Base-by-base conservation (phyloP, 768 basidiomycete genomes). In the Aureoboletus auriporus region DNA sequence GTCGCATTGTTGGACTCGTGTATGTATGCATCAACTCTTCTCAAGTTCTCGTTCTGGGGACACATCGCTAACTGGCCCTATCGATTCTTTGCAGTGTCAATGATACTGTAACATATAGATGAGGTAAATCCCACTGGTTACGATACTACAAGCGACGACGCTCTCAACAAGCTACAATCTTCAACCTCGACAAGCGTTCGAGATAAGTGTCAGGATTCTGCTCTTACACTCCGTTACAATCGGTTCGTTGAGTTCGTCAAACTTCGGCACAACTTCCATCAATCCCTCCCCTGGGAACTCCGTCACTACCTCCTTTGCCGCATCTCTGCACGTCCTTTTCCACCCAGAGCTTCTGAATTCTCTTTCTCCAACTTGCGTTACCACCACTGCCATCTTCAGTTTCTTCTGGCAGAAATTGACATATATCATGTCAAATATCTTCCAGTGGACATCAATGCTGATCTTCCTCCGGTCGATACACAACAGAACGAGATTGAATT, bases 381-480 rank as follows among this genome's bases (percentile, higher is more conserved):
- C 53, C 9, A 62, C 52, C 38, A 62, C 47, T 5, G 48, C 62
- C 10, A 62, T 53, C 27, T 41, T 50, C 17, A 46, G 1, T 6
- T 30, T 46, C 42, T 7, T 36, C 10, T 46, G 8, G 40, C 53
- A 52, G 28, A 64, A 62, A 29, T 58, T 39, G 1, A 31, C 42
- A 27, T 42, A 47, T 37, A 62, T 48, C 49, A 53, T 50, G 47
- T 52, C 39, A 26, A 59, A 62, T 23, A 49, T 52, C 45, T 50
- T 59, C 61, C 61, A 62, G 29, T 53, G 51, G 8, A 36, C 42
- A 4, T 11, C n/a, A 20, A 38, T 42, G 12, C 27, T 47, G 34
- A 54, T 62, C 37, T 62, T 62, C 46, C 35, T 55, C 26, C 48
- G 49, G 5, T 58, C 57, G 27, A 62, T 34, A 20, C 61, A 62